phyloP scores from a whole-genome alignment of 2,329 filamentous ascomycete species.

The Ophiocordyceps camponoti-floridani region DNA sequence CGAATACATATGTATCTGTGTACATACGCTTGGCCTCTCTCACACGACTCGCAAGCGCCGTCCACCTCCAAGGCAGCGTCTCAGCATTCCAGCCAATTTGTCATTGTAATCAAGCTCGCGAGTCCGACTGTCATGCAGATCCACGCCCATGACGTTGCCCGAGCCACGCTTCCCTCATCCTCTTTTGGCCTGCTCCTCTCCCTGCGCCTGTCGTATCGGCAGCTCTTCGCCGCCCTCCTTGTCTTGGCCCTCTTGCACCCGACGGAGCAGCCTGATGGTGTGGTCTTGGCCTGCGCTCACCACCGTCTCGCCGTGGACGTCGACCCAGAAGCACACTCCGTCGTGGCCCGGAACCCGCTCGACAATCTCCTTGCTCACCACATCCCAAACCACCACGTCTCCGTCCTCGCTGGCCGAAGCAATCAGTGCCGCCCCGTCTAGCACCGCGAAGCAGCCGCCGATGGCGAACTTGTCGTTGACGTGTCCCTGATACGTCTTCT shows the following conservation, averaged over 20 bases:
- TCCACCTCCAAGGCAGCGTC: too few species aligned
- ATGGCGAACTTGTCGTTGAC: slow-evolving; percentile 69
- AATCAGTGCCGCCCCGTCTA: slow-evolving; percentile 37
- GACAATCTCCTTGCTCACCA: slow-evolving; percentile 65
- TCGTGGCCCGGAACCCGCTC: slow-evolving; percentile 41
- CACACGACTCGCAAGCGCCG: too few species aligned
- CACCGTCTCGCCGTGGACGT: slow-evolving; percentile 37
- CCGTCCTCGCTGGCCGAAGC: slow-evolving; percentile 81
- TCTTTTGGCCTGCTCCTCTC: slow-evolving; percentile 21
- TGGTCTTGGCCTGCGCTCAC: slow-evolving; percentile 39
- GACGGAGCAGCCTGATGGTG: slow-evolving; percentile 30
- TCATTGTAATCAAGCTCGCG: too few species aligned
- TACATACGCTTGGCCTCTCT: too few species aligned
- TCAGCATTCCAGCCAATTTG: too few species aligned
- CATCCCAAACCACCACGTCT: slow-evolving; percentile 75
- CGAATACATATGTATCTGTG: too few species aligned
- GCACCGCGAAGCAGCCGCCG: slow-evolving; percentile 62
- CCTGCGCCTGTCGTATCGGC: slow-evolving; percentile 12
- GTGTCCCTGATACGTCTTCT: slow-evolving; percentile 96
- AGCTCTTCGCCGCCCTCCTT: slow-evolving; percentile 28
- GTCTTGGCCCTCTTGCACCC: slow-evolving; percentile 4
- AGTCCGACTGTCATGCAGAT: too few species aligned
- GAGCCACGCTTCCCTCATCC: slow-evolving; percentile 1
- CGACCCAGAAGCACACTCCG: slow-evolving; percentile 49
- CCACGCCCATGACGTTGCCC: too few species aligned